Evolutionary conservation across 768 basidiomycete species (phyloP), one percentile per base, ranked within the genome.

Genomic region (Tricholomella constricta): DNA sequence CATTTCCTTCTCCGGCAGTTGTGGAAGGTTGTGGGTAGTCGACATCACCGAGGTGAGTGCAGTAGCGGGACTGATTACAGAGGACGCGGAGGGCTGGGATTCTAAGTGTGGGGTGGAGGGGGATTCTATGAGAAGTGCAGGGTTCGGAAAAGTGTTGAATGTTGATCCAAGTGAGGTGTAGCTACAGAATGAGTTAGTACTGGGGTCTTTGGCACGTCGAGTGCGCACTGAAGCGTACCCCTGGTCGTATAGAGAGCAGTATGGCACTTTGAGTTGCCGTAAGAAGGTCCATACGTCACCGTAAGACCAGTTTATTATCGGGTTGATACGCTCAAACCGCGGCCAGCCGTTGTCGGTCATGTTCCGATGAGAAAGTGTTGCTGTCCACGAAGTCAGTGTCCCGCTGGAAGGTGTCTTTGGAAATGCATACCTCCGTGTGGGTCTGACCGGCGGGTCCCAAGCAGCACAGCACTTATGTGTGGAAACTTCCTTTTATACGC

Each of bases 81-180:
- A 65, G 12, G 58, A 62, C 23, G 58, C 60, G 26, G 67, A 62
- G 14, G 45, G 55, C 31, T 64, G 64, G 9, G 52, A 34, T 38
- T 52, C 46, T 29, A 48, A 43, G 19, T 55, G 34, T 6, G 43
- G n/a, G 15, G 60, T 38, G 2, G 64, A 31, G 2, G 55, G 11
- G 22, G 56, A 46, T 34, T 61, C 57, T 29, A 80, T 65, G 9
- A 77, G 66, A n/a, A 98, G 82, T 1, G 91, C 86, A 2, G 96
- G 95, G 63, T 98, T 98, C 0, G 86, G 94, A 66, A 87, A 88
- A 0, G 97, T 98, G 72, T 98, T 97, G 71, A 84, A 91, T 7
- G 89, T 94, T 10, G 95, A 97, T 15, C 97, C 96, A 17, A 99
- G 83, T 4, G 96, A 98, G 2, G 97, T 99, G 70, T 96, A 99